A percentile compares a stretch with the other conserved stretches of the same genome.
Conservation (phyloP, 306 rosid species). For the Vicia sativa region DNA sequence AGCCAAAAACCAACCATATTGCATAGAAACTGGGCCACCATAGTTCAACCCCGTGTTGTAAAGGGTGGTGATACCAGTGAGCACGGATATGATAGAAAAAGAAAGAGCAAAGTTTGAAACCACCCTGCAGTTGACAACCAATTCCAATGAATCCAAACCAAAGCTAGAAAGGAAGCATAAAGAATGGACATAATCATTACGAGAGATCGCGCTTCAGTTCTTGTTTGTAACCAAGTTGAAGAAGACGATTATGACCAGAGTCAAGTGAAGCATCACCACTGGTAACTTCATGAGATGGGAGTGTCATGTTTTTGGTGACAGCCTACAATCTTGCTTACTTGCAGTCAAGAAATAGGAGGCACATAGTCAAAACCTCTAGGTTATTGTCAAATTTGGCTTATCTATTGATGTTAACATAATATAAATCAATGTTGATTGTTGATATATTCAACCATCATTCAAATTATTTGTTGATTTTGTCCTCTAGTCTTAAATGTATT, state of each 20-base stretch:
- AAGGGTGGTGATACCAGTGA: conserved; percentile 83
- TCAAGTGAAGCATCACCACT: conserved; percentile 52
- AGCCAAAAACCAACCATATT: conserved; percentile 80
- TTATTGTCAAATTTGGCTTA: conserved; percentile 8
- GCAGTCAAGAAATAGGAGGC: background rate
- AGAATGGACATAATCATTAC: conserved; percentile 42
- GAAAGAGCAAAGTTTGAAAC: conserved; percentile 84
- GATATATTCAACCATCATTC: background rate
- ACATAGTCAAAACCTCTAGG: background rate
- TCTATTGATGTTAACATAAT: background rate
- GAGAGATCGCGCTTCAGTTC: conserved; percentile 94
- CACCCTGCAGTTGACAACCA: conserved; percentile 49
- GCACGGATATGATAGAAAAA: conserved; percentile 82
- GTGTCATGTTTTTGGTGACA: conserved; percentile 34
- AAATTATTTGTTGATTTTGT: conserved; percentile 8
- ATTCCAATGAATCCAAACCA: background rate
- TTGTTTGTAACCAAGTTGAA: conserved; percentile 90
- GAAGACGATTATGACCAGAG: conserved; percentile 85
- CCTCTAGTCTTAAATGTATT: background rate
- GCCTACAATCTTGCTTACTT: conserved; percentile 14
- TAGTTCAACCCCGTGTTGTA: conserved; percentile 73
- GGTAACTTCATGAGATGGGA: conserved; percentile 35
- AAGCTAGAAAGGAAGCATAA: conserved; percentile 1
- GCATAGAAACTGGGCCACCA: conserved; percentile 83
- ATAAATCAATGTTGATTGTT: background rate